These are phyloP conservation scores for Cupressus sempervirens DNA, from an alignment of 75 land plant genomes.

Conservation along the genomic window DNA sequence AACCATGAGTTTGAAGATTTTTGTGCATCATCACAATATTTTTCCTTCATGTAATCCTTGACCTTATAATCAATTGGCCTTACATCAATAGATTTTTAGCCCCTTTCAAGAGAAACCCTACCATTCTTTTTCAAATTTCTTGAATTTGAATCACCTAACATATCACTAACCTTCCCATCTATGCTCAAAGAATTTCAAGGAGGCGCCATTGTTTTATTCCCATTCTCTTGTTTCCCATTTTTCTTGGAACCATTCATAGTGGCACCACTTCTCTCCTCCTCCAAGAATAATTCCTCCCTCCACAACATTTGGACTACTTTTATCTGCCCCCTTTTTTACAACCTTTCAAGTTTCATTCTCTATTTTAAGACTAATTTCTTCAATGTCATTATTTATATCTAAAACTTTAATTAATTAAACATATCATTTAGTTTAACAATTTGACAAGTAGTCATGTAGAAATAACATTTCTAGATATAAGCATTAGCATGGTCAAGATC, in stretches of 20 bases:
- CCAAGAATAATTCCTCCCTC: not conserved
- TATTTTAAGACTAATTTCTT: too few relatives aligned
- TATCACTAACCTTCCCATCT: conserved; percentile 64
- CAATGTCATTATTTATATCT: too few relatives aligned
- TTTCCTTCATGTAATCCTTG: conserved; percentile 26
- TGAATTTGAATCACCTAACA: conserved; percentile 45
- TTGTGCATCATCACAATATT: conserved; percentile 8
- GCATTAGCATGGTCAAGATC: too few relatives aligned
- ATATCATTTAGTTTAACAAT: too few relatives aligned
- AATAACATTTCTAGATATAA: too few relatives aligned
- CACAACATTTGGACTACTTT: too few relatives aligned
- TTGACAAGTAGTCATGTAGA: too few relatives aligned
- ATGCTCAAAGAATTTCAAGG: conserved; percentile 59
- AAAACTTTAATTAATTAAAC: too few relatives aligned
- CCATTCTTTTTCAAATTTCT: conserved; percentile 35
- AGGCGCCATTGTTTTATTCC: conserved; percentile 46
- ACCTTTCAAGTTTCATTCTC: too few relatives aligned
- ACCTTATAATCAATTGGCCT: conserved; percentile 21
- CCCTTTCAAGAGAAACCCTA: conserved; percentile 38
- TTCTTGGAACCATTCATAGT: not conserved
- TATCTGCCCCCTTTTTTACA: too few relatives aligned
- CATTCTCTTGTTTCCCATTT: conserved; percentile 42
- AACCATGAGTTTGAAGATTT: conserved; percentile 32
- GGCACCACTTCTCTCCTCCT: not conserved
- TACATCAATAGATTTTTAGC: conserved; percentile 21